phyloP scores from a whole-genome alignment of 768 basidiomycete species.

The Mycena leptocephala region DNA sequence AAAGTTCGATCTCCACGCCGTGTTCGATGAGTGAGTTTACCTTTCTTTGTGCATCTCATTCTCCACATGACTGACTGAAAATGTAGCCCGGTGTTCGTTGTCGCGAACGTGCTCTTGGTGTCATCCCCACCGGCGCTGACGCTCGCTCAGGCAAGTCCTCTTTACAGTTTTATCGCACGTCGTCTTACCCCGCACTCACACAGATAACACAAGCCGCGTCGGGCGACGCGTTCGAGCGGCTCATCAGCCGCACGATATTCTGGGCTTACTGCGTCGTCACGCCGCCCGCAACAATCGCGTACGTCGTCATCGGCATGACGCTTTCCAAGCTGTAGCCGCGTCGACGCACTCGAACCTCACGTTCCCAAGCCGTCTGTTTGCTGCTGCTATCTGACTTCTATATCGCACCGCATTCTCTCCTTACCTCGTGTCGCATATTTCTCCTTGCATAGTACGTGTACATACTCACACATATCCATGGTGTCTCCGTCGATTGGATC shows the following conservation, averaged over 20 bases:
- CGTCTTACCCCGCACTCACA: neutral
- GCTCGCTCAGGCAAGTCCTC: conserved; percentile 65
- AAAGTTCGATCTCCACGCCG: conserved; percentile 68
- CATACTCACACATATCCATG: too few relatives aligned
- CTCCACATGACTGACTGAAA: neutral
- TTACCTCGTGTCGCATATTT: too few relatives aligned
- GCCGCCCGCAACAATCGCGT: conserved; percentile 85
- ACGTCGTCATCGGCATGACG: conserved; percentile 83
- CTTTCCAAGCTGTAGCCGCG: conserved; percentile 65
- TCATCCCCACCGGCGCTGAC: conserved; percentile 83
- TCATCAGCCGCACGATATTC: conserved; percentile 93
- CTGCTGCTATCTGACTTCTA: too few relatives aligned
- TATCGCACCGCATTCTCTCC: too few relatives aligned
- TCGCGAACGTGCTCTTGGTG: conserved; percentile 88
- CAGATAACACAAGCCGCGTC: conserved; percentile 88
- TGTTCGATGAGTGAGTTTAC: conserved; percentile 83
- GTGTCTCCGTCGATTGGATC: too few relatives aligned
- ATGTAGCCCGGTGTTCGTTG: conserved; percentile 87
- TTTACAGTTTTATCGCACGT: conserved; percentile 1
- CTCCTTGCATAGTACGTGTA: too few relatives aligned
- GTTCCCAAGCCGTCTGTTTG: too few relatives aligned
- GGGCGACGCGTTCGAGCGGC: conserved; percentile 64
- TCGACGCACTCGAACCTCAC: too few relatives aligned
- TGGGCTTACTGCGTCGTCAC: conserved; percentile 94
- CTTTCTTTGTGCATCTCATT: too few relatives aligned